Percentiles rank a stretch among this genome's conserved stretches.
These are phyloP conservation scores for Fusarium cicatricum DNA, from an alignment of 2,329 filamentous ascomycete genomes.

Conservation along the genomic window DNA sequence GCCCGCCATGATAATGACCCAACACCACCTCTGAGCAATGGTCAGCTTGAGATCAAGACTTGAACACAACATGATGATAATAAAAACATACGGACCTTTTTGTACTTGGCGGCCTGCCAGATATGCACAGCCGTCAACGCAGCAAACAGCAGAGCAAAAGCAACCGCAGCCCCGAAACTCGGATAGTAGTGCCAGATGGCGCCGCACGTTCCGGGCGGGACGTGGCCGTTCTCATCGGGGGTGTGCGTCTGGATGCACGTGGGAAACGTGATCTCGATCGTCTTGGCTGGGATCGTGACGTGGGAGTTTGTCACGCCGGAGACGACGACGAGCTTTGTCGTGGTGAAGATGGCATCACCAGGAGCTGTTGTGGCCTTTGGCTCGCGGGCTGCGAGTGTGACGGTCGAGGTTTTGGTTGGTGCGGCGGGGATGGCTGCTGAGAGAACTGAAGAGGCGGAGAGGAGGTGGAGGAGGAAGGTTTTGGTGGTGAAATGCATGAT, in stretches of 20 bases:
- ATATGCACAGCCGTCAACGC: conserved; percentile 24
- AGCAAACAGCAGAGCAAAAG: conserved; percentile 42
- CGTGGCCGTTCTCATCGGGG: conserved; percentile 46
- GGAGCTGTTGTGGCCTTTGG: conserved; percentile 13
- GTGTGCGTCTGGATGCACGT: conserved; percentile 49
- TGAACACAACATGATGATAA: conserved; percentile 18
- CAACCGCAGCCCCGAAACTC: conserved; percentile 42
- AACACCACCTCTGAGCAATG: conserved; percentile 41
- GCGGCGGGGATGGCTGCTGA: conserved; percentile 11
- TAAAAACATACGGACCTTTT: conserved; percentile 34
- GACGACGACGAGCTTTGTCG: conserved; percentile 41
- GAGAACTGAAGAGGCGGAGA: conserved; percentile 7
- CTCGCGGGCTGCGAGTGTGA: conserved; percentile 6
- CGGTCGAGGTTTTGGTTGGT: not conserved
- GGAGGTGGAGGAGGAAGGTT: conserved; percentile 26
- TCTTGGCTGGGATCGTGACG: conserved; percentile 42
- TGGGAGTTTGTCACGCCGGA: conserved; percentile 27
- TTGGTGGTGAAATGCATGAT: conserved; percentile 22
- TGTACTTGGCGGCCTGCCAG: conserved; percentile 32
- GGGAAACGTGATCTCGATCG: conserved; percentile 44
- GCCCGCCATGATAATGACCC: conserved; percentile 50
- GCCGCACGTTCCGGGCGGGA: conserved; percentile 44
- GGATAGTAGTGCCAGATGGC: conserved; percentile 48
- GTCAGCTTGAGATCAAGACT: not conserved
- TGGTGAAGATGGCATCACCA: conserved; percentile 37